Percentiles rank a stretch among this genome's conserved stretches.
Evolutionary conservation across 805 yeast genomes (phyloP).

Genomic region (Suhomyces tanzawaensis): DNA sequence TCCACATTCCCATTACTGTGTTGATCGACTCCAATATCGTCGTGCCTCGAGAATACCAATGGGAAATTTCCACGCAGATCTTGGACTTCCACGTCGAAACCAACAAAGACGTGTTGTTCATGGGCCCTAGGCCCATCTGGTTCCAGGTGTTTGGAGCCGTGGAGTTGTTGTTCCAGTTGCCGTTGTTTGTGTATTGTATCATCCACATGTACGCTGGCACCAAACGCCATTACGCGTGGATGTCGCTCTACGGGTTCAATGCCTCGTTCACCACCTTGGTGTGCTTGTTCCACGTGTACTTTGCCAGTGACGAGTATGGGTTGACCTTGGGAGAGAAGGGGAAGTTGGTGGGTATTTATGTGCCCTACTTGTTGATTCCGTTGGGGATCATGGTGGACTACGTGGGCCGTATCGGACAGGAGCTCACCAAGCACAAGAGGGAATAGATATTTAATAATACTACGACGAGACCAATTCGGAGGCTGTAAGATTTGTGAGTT

Average conservation of each 20-base stretch:
- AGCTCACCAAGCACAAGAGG: not conserved
- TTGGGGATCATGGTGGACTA: conserved; percentile 51
- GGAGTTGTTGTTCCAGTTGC: conserved; percentile 76
- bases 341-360: conserved; percentile 52
- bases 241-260: conserved; percentile 73
- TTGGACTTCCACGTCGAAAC: conserved; percentile 56
- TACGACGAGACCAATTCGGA: no score
- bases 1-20: conserved; percentile 76
- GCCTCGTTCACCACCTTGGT: conserved; percentile 78
- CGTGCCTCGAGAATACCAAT: conserved; percentile 51
- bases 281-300: conserved; percentile 56
- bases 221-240: conserved; percentile 21
- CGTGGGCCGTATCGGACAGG: conserved; percentile 14
- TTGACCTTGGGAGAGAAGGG: conserved; percentile 34
- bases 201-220: conserved; percentile 14
- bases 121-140: conserved; percentile 64
- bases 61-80: conserved; percentile 47
- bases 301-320: conserved; percentile 35
- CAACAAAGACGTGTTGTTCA: conserved; percentile 72
- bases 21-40: conserved; percentile 73
- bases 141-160: conserved; percentile 64
- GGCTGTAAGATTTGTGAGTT: no score
- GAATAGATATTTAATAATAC: not conserved
- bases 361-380: conserved; percentile 74
- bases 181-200: conserved; percentile 54